Base-by-base conservation (phyloP, 164 flowering plant species). In the Houttuynia cordata region DNA sequence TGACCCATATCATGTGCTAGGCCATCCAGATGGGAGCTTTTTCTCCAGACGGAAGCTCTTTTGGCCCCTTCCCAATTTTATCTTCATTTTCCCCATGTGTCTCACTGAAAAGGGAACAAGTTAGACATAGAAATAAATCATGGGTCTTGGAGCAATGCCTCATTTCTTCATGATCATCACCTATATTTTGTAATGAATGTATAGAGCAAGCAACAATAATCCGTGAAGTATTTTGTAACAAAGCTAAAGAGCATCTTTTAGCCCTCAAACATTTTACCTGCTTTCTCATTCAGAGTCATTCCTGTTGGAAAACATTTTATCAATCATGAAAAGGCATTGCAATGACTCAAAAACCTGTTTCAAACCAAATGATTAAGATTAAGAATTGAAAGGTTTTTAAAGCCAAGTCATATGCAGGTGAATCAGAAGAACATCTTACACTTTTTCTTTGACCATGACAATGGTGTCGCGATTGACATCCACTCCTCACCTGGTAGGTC, bases 401-500 rank as follows among this genome's bases (percentile, higher is more conserved):
- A n/a, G n/a, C n/a, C n/a, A 79, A 77, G 74, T 64, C 59, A 74
- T 58, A 70, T 41, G 57, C 63, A 25, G 63, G 67, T 62, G 66
- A 68, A 68, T 54, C 13, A 20, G 22, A 57, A 51, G 61, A 21
- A 40, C 50, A 39, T 41, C 49, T 14, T 22, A 68, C 70, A 57
- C 65, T 78, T 75, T 80, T 82, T 72, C 71, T 53, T 75, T 75
- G 80, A 79, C 78, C 70, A 63, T 39, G 74, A 79, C 78, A 71
- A 70, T 67, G 69, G 68, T 68, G 65, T 65, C 25, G 67, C 71
- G 66, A 78, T 73, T 53, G 85, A 82, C 84, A 60, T 74, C 77
- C 84, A 82, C 85, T 81, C 72, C 73, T 64, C n/a, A 30, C 60
- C 69, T 69, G 71, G 78, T 73, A 82, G 88, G 83, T 73, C 62